These are phyloP conservation scores for Tilletia caries DNA, from an alignment of 1,284 basidiomycete species.

Conservation along the genomic window DNA sequence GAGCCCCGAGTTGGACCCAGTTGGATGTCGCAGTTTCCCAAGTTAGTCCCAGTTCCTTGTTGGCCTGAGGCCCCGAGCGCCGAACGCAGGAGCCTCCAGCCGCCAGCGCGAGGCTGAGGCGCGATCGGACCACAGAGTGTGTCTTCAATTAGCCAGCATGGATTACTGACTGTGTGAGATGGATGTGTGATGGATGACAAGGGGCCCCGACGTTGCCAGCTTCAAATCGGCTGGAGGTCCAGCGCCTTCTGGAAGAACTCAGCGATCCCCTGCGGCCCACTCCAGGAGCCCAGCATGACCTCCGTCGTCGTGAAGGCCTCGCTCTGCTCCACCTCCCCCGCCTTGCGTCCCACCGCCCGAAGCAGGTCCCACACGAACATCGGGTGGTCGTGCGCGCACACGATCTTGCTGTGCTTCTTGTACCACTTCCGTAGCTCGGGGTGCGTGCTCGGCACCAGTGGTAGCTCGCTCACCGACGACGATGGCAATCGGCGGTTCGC, in stretches of 20 bases:
- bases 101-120: too few species aligned
- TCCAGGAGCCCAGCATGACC: neutral
- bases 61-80: too few species aligned
- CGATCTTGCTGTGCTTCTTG: conserved; percentile 13
- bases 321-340: conserved; percentile 3
- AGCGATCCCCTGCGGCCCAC: neutral
- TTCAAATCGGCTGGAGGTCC: neutral
- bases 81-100: too few species aligned
- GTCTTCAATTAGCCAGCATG: too few species aligned
- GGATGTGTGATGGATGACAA: too few species aligned
- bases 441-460: neutral
- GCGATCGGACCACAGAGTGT: too few species aligned
- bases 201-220: too few species aligned
- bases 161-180: too few species aligned
- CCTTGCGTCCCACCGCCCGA: neutral
- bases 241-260: neutral
- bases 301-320: neutral
- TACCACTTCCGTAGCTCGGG: conserved; percentile 7
- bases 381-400: conserved; percentile 4
- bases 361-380: neutral
- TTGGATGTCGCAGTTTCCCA: too few species aligned
- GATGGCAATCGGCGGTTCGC: neutral
- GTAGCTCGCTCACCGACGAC: neutral
- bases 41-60: too few species aligned
- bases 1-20: too few species aligned